A percentile compares a stretch with the other conserved stretches of the same genome.
These are phyloP conservation scores for Saccharomycopsis synnaedendra DNA, from an alignment of 805 yeast species.

Conservation along the genomic window DNA sequence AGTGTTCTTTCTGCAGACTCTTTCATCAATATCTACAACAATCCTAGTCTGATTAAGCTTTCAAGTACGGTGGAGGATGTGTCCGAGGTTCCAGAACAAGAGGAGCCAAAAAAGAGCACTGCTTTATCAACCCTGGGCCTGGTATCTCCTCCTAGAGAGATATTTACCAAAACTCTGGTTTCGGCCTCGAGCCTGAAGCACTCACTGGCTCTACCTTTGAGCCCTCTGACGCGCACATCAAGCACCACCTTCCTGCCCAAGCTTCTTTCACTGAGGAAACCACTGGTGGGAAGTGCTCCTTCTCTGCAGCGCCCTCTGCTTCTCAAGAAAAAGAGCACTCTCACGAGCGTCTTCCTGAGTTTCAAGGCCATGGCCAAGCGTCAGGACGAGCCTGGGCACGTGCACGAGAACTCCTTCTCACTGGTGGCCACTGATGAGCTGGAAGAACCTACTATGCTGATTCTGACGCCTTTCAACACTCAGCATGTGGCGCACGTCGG, in stretches of 20 bases:
- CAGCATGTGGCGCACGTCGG: conserved; percentile 92
- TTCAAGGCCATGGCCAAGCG: conserved; percentile 9
- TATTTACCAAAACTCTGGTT: not conserved
- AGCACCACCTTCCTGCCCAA: no score
- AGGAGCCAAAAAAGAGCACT: no score
- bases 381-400: not conserved
- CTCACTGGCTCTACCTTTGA: not conserved
- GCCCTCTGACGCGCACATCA: no score
- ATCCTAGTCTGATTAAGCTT: conserved; percentile 8
- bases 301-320: conserved; percentile 1
- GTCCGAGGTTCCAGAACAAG: no score
- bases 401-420: conserved; percentile 1
- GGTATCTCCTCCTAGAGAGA: no score
- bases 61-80: not conserved
- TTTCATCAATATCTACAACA: conserved; percentile 13
- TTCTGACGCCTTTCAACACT: conserved; percentile 86
- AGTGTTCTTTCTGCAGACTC: conserved; percentile 5
- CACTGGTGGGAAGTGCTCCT: no score
- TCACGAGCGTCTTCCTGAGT: conserved; percentile 12
- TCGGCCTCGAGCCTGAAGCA: conserved; percentile 7
- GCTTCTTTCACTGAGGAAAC: no score
- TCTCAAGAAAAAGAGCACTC: conserved; percentile 14
- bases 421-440: not conserved
- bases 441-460: conserved; percentile 42
- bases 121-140: no score